Percentiles rank a stretch among this genome's conserved stretches.
phyloP scores from a whole-genome alignment of 2,329 filamentous ascomycete species.

The Colletotrichum sansevieriae region DNA sequence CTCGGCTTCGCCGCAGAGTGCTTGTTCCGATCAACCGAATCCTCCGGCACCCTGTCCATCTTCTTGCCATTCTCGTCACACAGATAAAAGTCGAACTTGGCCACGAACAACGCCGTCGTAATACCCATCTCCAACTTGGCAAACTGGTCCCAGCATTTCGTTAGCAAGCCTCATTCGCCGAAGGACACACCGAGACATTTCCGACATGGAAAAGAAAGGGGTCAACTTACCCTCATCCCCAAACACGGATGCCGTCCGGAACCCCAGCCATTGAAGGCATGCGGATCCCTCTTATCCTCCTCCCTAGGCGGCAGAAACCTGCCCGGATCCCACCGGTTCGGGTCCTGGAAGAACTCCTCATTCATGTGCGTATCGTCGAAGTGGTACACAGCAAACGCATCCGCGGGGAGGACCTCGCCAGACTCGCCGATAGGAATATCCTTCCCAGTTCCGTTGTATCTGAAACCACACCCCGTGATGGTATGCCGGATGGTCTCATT shows the following conservation, averaged over 20 bases:
- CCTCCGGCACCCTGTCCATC: constrained; percentile 46
- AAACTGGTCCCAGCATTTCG: constrained; percentile 49
- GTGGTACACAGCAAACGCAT: constrained; percentile 60
- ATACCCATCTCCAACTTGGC: constrained; percentile 66
- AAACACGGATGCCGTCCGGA: constrained; percentile 52
- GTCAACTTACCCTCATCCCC: constrained; percentile 45
- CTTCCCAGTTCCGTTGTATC: constrained; percentile 62
- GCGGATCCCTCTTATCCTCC: constrained; percentile 55
- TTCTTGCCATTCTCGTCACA: constrained; percentile 54
- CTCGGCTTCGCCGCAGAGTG: constrained; percentile 56
- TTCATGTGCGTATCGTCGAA: constrained; percentile 64
- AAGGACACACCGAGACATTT: not conserved
- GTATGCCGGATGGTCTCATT: constrained; percentile 67
- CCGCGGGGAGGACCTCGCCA: constrained; percentile 63
- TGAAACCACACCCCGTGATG: constrained; percentile 61
- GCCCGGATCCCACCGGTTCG: constrained; percentile 62
- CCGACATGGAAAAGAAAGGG: not conserved
- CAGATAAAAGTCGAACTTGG: constrained; percentile 61
- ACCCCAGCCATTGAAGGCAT: constrained; percentile 53
- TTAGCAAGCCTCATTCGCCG: constrained; percentile 18
- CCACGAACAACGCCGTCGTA: constrained; percentile 62
- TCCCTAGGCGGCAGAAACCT: constrained; percentile 61
- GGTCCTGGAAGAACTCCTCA: constrained; percentile 61
- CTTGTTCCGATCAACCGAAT: constrained; percentile 50
- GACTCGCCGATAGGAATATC: constrained; percentile 59